Percentiles rank a stretch among this genome's conserved stretches.
Conservation (phyloP, 2,329 filamentous ascomycete genomes). For the Akanthomyces muscarius region DNA sequence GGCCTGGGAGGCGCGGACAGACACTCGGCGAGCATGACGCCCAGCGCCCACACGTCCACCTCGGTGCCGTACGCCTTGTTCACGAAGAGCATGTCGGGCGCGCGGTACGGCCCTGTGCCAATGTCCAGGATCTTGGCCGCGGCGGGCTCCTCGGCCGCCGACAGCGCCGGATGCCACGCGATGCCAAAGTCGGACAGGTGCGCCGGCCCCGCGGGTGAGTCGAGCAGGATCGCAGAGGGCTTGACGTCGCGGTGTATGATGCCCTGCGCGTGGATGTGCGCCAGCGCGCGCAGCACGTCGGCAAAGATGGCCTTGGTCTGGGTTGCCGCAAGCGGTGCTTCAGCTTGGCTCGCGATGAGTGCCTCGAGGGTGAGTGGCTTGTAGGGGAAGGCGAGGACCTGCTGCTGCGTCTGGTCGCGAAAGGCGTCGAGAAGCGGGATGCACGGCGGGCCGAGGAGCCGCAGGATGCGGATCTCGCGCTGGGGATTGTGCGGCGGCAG, state of each 20-base stretch:
- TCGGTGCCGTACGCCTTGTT: slow-evolving; percentile 65
- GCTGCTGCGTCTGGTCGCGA: slow-evolving; percentile 62
- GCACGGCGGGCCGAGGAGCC: slow-evolving; percentile 49
- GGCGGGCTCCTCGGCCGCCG: slow-evolving; percentile 60
- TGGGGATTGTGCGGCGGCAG: slow-evolving; percentile 77
- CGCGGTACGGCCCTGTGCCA: slow-evolving; percentile 85
- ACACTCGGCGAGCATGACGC: slow-evolving; percentile 78
- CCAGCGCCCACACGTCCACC: slow-evolving; percentile 87
- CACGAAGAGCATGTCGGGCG: slow-evolving; percentile 88
- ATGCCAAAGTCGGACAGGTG: slow-evolving; percentile 91
- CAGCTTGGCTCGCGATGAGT: slow-evolving; percentile 52
- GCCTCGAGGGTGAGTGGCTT: slow-evolving; percentile 67
- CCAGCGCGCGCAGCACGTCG: slow-evolving; percentile 68
- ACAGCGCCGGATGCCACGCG: slow-evolving; percentile 67
- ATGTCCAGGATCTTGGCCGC: slow-evolving; percentile 82
- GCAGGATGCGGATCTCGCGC: slow-evolving; percentile 74
- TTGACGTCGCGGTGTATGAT: slow-evolving; percentile 95
- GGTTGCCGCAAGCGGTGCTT: slow-evolving; percentile 26
- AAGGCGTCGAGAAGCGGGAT: slow-evolving; percentile 72
- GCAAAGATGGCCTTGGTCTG: slow-evolving; percentile 46
- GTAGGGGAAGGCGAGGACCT: slow-evolving; percentile 83
- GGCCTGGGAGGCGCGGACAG: slow-evolving; percentile 51
- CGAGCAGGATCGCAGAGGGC: slow-evolving; percentile 79
- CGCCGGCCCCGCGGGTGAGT: slow-evolving; percentile 63
- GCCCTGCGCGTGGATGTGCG: slow-evolving; percentile 64